These are phyloP conservation scores for Fagopyrum esculentum DNA, from an alignment of 148 eudicot genomes.

Conservation along the genomic window DNA sequence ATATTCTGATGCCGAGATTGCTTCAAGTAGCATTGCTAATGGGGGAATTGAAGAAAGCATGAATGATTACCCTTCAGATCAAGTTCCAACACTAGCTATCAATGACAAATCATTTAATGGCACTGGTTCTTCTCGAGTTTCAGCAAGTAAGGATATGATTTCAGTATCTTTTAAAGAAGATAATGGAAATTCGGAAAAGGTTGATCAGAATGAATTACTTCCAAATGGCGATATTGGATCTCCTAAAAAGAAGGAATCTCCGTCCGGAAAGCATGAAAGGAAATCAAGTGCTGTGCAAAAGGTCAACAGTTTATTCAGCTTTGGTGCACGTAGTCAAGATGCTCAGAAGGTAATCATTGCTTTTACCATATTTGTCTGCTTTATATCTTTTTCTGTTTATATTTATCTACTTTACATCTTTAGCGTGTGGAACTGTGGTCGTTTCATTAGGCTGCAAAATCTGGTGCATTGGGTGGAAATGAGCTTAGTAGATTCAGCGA, in stretches of 20 bases:
- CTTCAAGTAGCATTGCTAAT: constrained; percentile 23
- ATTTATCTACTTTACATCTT: background rate
- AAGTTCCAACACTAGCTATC: constrained; percentile 63
- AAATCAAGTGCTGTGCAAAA: constrained; percentile 42
- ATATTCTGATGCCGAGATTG: constrained; percentile 33
- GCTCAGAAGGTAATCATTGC: constrained; percentile 45
- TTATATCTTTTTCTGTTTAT: background rate
- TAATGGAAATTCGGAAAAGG: constrained; percentile 28
- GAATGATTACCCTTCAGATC: constrained; percentile 43
- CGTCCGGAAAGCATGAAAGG: constrained; percentile 37
- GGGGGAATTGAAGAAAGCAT: constrained; percentile 37
- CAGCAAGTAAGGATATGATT: constrained; percentile 26
- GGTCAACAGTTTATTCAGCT: constrained; percentile 45
- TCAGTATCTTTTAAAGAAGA: constrained; percentile 28
- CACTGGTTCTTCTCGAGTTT: constrained; percentile 21
- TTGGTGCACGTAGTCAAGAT: constrained; percentile 53
- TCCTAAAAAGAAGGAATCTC: constrained; percentile 29
- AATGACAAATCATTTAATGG: constrained; percentile 40
- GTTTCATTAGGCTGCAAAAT: constrained; percentile 42
- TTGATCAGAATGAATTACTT: constrained; percentile 32
- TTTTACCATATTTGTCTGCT: background rate
- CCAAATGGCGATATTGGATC: constrained; percentile 45
- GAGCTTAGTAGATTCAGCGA: constrained; percentile 91
- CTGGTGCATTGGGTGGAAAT: constrained; percentile 34
- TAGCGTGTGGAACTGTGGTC: background rate